A percentile compares a stretch with the other conserved stretches of the same genome.
Evolutionary conservation across 2,329 filamentous ascomycete species (phyloP).

Genomic region (Endoconidiophora polonica): DNA sequence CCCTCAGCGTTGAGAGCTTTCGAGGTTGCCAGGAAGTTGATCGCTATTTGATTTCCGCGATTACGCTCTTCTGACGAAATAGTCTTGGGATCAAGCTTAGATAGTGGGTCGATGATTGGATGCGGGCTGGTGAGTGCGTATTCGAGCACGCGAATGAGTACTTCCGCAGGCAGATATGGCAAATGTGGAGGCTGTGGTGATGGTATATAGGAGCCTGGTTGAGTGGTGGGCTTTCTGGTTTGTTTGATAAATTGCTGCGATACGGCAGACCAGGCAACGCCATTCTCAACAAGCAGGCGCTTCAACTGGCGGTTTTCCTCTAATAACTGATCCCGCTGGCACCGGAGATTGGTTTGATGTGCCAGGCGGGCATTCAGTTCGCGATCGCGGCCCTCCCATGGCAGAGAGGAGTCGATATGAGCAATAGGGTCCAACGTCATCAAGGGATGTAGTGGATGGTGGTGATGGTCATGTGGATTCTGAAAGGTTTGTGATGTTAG

Average conservation of each 20-base stretch:
- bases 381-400: too few species aligned
- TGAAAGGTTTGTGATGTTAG: too few species aligned
- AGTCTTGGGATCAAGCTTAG: conserved; percentile 25
- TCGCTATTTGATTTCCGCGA: conserved; percentile 32
- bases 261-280: conserved; percentile 32
- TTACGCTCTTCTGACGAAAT: conserved; percentile 27
- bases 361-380: neutral
- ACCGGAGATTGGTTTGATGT: neutral
- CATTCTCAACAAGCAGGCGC: conserved; percentile 33
- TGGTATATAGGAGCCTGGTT: neutral
- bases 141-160: conserved; percentile 34
- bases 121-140: conserved; percentile 31
- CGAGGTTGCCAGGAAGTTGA: conserved; percentile 36
- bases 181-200: neutral
- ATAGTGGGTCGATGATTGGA: conserved; percentile 39
- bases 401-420: too few species aligned
- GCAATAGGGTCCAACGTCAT: too few species aligned
- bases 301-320: conserved; percentile 36
- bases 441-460: too few species aligned
- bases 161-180: conserved; percentile 35
- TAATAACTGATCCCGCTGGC: conserved; percentile 18
- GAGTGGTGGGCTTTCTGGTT: too few species aligned
- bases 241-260: conserved; percentile 16
- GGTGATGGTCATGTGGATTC: too few species aligned
- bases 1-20: conserved; percentile 33